Evolutionary conservation across 176 grass and related monocot genomes (phyloP), one percentile per base, ranked within the genome.

Genomic region (Oryza australiensis): DNA sequence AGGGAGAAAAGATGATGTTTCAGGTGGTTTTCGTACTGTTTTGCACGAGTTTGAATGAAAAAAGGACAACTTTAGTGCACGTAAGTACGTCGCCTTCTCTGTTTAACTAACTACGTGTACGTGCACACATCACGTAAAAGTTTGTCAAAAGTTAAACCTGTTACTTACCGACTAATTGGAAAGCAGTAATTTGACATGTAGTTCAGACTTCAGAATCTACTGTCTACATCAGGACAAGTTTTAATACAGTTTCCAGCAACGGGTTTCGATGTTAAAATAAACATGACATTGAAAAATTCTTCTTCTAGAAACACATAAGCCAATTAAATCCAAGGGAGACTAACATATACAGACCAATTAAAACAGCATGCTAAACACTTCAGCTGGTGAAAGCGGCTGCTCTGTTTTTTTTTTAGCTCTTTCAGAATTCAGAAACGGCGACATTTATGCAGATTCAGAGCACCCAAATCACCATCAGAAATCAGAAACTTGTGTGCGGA

Each of bases 371-470:
- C 14, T 13, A 15, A 16, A n/a, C 26, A 24, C 69, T 43, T 64
- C 73, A 8, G 20, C 1, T 59, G 24, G 1, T 14, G 72, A 75
- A 48, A 40, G 26, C 20, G 35, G 24, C 78, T 2, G 14, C 49
- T 72, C 16, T 62, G 10, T 67, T 74, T 27, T 48, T 67, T 74
- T 27, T 48, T 24, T 53, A 20, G 49, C 18, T 53, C 4, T 53
- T 53, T 53, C 49, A 53, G 49, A 53, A 7, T n/a, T 55, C 4
- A n/a, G 24, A 75, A 73, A 73, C 67, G 80, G 68, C 80, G 29
- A 42, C 60, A 38, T 38, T 35, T 49, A 49, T 49, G 46, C 46
- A 49, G 46, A 49, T 49, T 5, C 46, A 49, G 46, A 63, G 23
- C 26, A 5, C 12, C 2, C 1, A 51, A 51, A 69, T 42, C 1